phyloP scores from a whole-genome alignment of 1,284 basidiomycete species.

The Coniferiporia sulphurascens region DNA sequence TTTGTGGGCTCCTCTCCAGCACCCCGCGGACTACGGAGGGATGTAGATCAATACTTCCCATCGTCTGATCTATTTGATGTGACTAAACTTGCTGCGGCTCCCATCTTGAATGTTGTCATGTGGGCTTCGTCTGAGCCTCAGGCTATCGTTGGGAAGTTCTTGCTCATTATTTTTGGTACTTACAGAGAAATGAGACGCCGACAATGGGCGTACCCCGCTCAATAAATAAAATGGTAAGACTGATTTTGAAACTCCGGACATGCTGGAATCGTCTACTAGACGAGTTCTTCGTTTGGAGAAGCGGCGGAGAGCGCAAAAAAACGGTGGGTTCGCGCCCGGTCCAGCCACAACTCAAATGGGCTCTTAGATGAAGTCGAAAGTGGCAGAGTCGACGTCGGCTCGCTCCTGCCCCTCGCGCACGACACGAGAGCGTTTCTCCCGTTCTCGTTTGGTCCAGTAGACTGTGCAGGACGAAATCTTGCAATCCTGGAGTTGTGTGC shows the following conservation, averaged over 20 bases:
- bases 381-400: background rate
- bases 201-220: too few relatives aligned
- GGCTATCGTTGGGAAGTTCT: too few relatives aligned
- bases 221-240: too few relatives aligned
- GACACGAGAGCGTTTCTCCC: conserved; percentile 38
- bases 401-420: background rate
- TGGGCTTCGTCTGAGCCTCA: too few relatives aligned
- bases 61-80: conserved; percentile 19
- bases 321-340: conserved; percentile 27
- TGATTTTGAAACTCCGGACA: too few relatives aligned
- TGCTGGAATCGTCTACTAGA: too few relatives aligned
- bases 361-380: background rate
- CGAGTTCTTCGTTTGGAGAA: too few relatives aligned
- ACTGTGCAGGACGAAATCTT: conserved; percentile 31
- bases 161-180: too few relatives aligned
- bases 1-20: too few relatives aligned
- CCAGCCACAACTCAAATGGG: conserved; percentile 19
- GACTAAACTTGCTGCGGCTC: conserved; percentile 24
- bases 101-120: conserved; percentile 26
- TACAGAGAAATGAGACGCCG: too few relatives aligned
- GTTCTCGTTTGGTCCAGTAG: conserved; percentile 32
- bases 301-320: too few relatives aligned
- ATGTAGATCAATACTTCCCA: conserved; percentile 26
- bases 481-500: conserved; percentile 30
- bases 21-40: conserved; percentile 27